Conservation (phyloP, 176 grass and related monocot species). For the Melocanna baccifera region DNA sequence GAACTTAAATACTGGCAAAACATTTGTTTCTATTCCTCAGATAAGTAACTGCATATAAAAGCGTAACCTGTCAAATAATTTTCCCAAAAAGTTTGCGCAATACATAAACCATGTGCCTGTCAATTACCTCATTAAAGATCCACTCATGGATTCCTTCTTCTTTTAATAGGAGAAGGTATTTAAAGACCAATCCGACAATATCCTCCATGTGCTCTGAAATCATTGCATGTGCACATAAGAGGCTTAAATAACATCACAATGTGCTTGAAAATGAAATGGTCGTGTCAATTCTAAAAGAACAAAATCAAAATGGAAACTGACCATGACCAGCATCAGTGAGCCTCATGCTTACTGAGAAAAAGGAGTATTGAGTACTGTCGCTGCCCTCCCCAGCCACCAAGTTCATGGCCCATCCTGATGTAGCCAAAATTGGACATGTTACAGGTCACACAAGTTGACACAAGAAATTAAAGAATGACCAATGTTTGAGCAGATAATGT, state of each 20-base stretch:
- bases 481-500: slow-evolving; percentile 5
- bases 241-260: slow-evolving; percentile 11
- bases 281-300: not conserved
- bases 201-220: slow-evolving; percentile 83
- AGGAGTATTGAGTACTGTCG: slow-evolving; percentile 71
- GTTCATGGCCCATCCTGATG: slow-evolving; percentile 84
- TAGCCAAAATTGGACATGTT: slow-evolving; percentile 16
- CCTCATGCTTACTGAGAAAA: slow-evolving; percentile 73
- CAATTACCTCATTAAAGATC: slow-evolving; percentile 93
- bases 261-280: slow-evolving; percentile 11
- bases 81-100: not conserved
- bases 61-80: slow-evolving; percentile 2
- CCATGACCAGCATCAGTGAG: slow-evolving; percentile 90
- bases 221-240: slow-evolving; percentile 16
- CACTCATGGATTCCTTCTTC: slow-evolving; percentile 66
- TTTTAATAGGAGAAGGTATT: slow-evolving; percentile 72
- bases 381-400: slow-evolving; percentile 50
- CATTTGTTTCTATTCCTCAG: not conserved
- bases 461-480: slow-evolving; percentile 1
- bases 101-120: slow-evolving; percentile 15
- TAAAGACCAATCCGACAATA: slow-evolving; percentile 83
- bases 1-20: not conserved
- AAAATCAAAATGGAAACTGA: slow-evolving; percentile 32
- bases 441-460: slow-evolving; percentile 32
- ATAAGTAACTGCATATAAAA: not conserved